Evolutionary conservation across 2,329 filamentous ascomycete genomes (phyloP).

Genomic region (Coniochaeta sp.): DNA sequence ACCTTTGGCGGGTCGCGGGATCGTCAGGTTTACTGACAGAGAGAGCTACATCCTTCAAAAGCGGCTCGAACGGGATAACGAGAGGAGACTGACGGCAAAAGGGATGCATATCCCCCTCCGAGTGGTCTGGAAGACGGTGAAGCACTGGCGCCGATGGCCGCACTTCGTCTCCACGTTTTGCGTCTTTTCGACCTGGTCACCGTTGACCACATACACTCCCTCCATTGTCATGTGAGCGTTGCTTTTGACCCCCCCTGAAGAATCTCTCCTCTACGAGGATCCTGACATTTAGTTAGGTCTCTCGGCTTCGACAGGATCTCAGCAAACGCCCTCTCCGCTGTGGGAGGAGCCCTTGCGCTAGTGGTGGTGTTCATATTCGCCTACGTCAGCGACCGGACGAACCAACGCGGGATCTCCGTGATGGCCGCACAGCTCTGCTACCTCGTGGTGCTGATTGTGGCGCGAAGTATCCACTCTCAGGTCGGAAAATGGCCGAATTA

Average conservation of each 20-base stretch:
- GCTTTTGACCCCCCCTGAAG: neutral
- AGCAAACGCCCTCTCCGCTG: constrained; percentile 38
- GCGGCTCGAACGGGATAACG: constrained; percentile 23
- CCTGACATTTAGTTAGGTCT: too few relatives aligned
- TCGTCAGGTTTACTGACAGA: constrained; percentile 25
- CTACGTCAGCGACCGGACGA: constrained; percentile 37
- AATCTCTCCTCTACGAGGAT: too few relatives aligned
- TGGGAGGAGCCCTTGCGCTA: constrained; percentile 34
- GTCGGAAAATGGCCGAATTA: constrained; percentile 39
- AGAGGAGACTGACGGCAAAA: constrained; percentile 21
- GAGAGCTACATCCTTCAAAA: constrained; percentile 25
- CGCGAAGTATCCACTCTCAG: constrained; percentile 24
- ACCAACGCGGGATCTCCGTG: constrained; percentile 33
- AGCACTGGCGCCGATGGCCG: constrained; percentile 37
- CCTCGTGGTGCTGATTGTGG: constrained; percentile 25
- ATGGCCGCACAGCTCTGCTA: constrained; percentile 36
- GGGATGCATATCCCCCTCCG: constrained; percentile 26
- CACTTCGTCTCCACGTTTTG: constrained; percentile 40
- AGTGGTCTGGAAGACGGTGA: constrained; percentile 34
- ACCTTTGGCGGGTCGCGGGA: constrained; percentile 28
- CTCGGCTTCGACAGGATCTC: constrained; percentile 33
- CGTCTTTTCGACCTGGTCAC: constrained; percentile 45
- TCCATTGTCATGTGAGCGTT: constrained; percentile 33
- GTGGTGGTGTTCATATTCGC: constrained; percentile 39
- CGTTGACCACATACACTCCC: constrained; percentile 43